A percentile compares a stretch with the other conserved stretches of the same genome.
Conservation (phyloP, 306 rosid species). For the Castanopsis chinensis region DNA sequence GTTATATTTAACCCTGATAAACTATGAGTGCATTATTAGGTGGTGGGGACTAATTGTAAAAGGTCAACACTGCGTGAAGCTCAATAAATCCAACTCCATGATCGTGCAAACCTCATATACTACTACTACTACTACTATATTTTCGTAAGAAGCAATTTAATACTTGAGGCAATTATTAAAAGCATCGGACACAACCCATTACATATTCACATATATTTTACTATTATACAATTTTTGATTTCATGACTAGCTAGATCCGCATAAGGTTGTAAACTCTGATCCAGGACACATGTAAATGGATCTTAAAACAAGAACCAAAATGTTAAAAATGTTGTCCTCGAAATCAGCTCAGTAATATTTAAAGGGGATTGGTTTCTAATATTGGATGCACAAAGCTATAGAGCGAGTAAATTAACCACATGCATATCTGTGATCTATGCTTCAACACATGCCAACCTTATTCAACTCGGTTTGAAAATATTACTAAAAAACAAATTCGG, state of each 20-base stretch:
- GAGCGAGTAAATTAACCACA: not conserved
- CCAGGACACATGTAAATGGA: too few species aligned
- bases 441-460: not conserved
- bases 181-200: not conserved
- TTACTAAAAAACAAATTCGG: too few species aligned
- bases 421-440: not conserved
- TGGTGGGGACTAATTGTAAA: not conserved
- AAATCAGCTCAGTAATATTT: not conserved
- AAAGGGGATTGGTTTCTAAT: not conserved
- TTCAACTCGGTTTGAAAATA: not conserved
- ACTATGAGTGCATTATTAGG: not conserved
- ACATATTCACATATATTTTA: not conserved
- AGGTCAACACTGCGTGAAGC: not conserved
- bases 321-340: not conserved
- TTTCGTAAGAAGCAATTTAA: too few species aligned
- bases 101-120: not conserved
- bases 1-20: too few species aligned
- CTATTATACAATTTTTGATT: not conserved
- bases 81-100: not conserved
- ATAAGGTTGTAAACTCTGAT: not conserved
- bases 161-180: not conserved
- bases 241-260: not conserved
- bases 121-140: not conserved
- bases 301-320: not conserved
- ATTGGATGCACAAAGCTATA: not conserved